Base-by-base conservation (phyloP, 2,329 filamentous ascomycete genomes). In the Colletotrichum tropicicola region DNA sequence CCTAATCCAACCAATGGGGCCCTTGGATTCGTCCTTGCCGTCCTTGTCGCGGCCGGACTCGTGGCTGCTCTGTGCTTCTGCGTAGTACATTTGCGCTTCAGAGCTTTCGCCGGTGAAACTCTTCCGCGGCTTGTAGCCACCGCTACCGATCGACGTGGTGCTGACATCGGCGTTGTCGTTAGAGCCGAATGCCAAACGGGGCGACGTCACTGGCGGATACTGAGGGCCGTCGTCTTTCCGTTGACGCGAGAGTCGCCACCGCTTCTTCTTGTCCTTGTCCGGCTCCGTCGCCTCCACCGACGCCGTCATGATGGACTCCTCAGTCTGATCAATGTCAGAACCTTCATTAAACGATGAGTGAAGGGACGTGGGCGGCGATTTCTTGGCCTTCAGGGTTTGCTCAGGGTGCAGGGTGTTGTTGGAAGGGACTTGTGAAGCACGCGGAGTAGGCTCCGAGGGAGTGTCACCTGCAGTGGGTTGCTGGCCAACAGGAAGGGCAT, bases 261-360 rank as follows among this genome's bases (percentile, higher is more conserved):
- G 88, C 62, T 85, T 88, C 72, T 90, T 91, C 77, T 89, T 92
- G 56, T 92, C 89, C 70, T 86, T 89, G 56, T 91, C 89, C 13
- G 87, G 75, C 4, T 84, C 83, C 35, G 75, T 55, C n/a, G 70
- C 70, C 25, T 70, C 59, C 6, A 77, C 70, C 44, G 71, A 74
- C 63, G 68, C 49, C 6, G 62, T 65, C 2, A 70, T 67, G 6
- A 73, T 71, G 1, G 77, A 70, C 30, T 93, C 91, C 27, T 94
- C 92, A 9, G 85, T 77, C 66, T 91, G 89, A 67, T 97, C 94
- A 28, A 89, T 74, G 73, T 97, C 94, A 0, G 93, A 97, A 21
- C 90, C 88, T 69, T 97, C 94, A 23, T 95, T 96, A 68, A 89
- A 88, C 0, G 86, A 89, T 27, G 93, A 95, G 70, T 92, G 89